Evolutionary conservation across 768 basidiomycete genomes (phyloP), one percentile per base, ranked within the genome.

Genomic region (Lactifluus subvellereus): DNA sequence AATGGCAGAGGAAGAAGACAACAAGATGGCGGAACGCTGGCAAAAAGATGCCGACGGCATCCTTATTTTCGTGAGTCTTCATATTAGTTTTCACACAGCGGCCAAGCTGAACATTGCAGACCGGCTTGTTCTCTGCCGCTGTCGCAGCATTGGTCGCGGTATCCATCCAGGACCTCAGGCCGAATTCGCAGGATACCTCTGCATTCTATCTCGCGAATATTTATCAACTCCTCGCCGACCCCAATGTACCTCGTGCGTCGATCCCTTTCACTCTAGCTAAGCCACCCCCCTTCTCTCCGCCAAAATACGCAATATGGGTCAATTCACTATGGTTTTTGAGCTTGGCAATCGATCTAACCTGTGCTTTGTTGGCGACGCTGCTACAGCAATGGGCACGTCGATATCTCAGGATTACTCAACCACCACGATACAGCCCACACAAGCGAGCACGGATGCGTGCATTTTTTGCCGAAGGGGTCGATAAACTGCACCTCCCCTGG

Each of bases 1-100:
- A 64, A 58, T 43, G 69, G 51, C 37, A 65, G 57, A 45, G 69
- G 42, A 45, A 27, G 54, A 54, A 22, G 54, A 54, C 20, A 30
- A 54, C 3, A 54, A 42, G 38, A 54, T 54, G 54, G 40, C 54
- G 3, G 38, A 54, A 4, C 37, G 40, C 55, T 56, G 55, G 55
- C 42, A 45, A 32, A 42, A 18, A 10, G 55, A 56, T 4, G 30
- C 42, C 2, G 55, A 56, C 7, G 9, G 42, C 1, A 56, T 56
- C 18, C 27, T 56, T 5, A 27, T 40, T 20, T 56, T 56, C 9
- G 55, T 57, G 14, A 22, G 32, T 47, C 32, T 16, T 43, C 8
- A n/a, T 33, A 33, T 54, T 18, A 7, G 5, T 22, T 20, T 22
- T 13, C 10, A 38, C 35, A 20, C 33, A 30, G 14, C 5, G 3